Evolutionary conservation across 768 basidiomycete genomes (phyloP).

Genomic region (Myochromella boudieri): DNA sequence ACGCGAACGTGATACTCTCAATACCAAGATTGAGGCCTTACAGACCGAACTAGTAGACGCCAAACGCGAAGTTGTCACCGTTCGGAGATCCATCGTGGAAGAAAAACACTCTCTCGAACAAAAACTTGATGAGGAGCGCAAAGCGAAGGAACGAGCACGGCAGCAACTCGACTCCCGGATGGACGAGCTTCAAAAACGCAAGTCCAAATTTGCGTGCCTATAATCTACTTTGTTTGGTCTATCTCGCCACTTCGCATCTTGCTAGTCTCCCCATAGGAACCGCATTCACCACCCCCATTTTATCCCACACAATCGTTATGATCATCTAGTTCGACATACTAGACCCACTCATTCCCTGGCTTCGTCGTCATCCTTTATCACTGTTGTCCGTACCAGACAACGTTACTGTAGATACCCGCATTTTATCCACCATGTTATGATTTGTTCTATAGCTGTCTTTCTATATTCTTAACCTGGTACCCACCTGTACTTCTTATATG

Average conservation of each 20-base stretch:
- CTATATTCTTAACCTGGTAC: conserved; percentile 18
- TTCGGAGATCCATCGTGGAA: conserved; percentile 79
- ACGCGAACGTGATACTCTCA: conserved; percentile 79
- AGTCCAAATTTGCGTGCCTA: conserved; percentile 91
- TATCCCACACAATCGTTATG: conserved; percentile 26
- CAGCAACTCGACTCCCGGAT: conserved; percentile 85
- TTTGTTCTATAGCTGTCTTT: conserved; percentile 30
- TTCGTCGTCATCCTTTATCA: conserved; percentile 23
- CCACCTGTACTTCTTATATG: conserved; percentile 20
- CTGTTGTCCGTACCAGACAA: conserved; percentile 29
- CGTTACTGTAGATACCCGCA: conserved; percentile 45
- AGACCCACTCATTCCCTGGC: conserved; percentile 25
- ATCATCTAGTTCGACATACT: conserved; percentile 27
- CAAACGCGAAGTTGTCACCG: conserved; percentile 75
- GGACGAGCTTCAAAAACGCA: conserved; percentile 82
- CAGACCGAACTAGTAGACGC: conserved; percentile 75
- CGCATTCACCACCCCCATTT: conserved; percentile 19
- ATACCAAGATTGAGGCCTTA: conserved; percentile 60
- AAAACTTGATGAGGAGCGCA: conserved; percentile 82
- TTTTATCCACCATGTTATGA: conserved; percentile 33
- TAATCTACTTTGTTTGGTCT: conserved; percentile 36
- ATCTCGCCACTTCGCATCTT: conserved; percentile 9
- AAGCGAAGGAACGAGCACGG: conserved; percentile 84
- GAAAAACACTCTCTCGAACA: conserved; percentile 87
- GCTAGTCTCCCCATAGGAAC: conserved; percentile 16